Evolutionary conservation across 164 flowering plant genomes (phyloP).

Genomic region (Vitis rupestris): DNA sequence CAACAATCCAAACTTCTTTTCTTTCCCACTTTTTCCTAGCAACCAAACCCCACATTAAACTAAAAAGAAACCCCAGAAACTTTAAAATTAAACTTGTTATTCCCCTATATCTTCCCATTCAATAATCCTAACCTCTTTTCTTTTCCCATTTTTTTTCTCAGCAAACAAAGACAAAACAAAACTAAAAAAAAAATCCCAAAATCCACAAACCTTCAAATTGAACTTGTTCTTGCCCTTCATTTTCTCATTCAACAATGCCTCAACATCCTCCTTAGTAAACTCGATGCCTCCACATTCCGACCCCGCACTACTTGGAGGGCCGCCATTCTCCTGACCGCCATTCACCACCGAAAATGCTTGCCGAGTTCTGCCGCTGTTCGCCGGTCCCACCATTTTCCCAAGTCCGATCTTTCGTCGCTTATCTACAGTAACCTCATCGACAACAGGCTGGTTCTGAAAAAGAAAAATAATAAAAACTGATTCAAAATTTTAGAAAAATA

Average conservation of each 20-base stretch:
- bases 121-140: too few species aligned
- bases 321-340: constrained; percentile 47
- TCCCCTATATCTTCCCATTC: too few species aligned
- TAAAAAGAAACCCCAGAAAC: too few species aligned
- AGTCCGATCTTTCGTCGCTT: constrained; percentile 37
- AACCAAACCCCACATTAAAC: too few species aligned
- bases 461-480: background rate
- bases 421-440: constrained; percentile 44
- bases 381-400: constrained; percentile 56
- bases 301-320: constrained; percentile 46
- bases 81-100: too few species aligned
- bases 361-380: constrained; percentile 38
- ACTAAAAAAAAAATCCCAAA: too few species aligned
- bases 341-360: constrained; percentile 64
- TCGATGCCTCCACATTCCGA: constrained; percentile 67
- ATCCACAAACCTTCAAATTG: constrained; percentile 57
- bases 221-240: constrained; percentile 71
- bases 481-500: too few species aligned
- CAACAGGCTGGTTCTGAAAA: constrained; percentile 26
- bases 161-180: too few species aligned
- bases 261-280: constrained; percentile 78
- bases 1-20: too few species aligned
- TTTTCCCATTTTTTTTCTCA: too few species aligned
- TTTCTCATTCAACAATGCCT: constrained; percentile 71
- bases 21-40: too few species aligned